Percentiles rank a stretch among this genome's conserved stretches.
Evolutionary conservation across 441 rosid species (phyloP).

Genomic region (Rhodomyrtus psidioides): DNA sequence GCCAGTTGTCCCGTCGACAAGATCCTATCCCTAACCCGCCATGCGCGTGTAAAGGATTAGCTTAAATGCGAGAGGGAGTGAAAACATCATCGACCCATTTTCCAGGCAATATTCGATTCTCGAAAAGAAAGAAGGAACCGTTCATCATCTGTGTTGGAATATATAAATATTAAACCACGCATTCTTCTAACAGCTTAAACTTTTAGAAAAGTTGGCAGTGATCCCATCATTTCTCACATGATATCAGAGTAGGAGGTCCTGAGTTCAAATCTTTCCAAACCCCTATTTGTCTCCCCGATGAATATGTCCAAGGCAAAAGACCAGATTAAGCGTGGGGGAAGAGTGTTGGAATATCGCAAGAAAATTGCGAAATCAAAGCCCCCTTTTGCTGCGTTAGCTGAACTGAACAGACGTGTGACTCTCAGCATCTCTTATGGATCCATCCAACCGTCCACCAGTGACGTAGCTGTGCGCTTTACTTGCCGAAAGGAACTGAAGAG

Average conservation of each 20-base stretch:
- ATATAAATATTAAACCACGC: no score
- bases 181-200: no score
- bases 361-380: background rate
- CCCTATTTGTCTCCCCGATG: no score
- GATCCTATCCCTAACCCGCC: background rate
- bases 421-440: background rate
- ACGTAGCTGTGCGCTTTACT: background rate
- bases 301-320: no score
- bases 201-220: no score
- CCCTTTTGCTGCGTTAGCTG: background rate
- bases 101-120: background rate
- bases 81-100: background rate
- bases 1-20: background rate
- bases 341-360: no score
- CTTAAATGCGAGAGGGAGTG: background rate
- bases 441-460: background rate
- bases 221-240: no score
- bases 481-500: background rate
- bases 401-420: background rate
- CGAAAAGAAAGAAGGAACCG: background rate
- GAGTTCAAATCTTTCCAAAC: no score
- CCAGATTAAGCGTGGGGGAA: no score
- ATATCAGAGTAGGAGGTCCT: no score
- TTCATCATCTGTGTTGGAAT: background rate
- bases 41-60: background rate